Conservation (phyloP, 352 stramenopile genomes). For the Globisporangium viniferum region DNA sequence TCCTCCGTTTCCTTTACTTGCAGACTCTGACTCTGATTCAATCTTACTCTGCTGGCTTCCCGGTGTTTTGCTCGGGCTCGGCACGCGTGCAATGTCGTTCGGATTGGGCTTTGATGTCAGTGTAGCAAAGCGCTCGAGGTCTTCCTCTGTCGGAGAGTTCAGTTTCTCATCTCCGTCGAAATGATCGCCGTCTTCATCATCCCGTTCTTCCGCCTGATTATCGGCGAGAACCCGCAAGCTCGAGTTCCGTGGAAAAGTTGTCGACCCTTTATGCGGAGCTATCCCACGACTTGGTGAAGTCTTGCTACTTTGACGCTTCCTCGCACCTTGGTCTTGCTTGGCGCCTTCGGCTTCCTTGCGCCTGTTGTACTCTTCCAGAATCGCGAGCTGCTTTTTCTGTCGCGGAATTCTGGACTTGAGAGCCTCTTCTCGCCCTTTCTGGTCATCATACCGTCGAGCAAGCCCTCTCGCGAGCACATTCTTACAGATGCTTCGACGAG, state of each 20-base stretch:
- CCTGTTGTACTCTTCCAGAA: conserved; percentile 28
- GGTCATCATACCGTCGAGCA: conserved; percentile 27
- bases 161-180: background rate
- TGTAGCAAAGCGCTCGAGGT: conserved; percentile 9
- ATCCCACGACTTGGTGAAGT: conserved; percentile 12
- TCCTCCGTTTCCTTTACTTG: background rate
- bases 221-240: conserved; percentile 18
- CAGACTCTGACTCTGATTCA: background rate
- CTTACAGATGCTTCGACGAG: conserved; percentile 23
- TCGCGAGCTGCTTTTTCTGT: conserved; percentile 23
- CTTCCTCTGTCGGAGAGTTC: conserved; percentile 10
- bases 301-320: background rate
- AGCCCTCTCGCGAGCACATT: conserved; percentile 32
- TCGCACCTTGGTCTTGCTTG: background rate
- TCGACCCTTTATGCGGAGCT: conserved; percentile 17
- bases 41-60: background rate
- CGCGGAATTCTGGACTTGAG: conserved; percentile 25
- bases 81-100: background rate
- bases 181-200: background rate
- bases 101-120: background rate
- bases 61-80: background rate
- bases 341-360: conserved; percentile 12
- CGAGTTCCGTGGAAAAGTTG: conserved; percentile 16
- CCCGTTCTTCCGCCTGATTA: conserved; percentile 6
- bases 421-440: conserved; percentile 25